Percentiles rank a stretch among this genome's conserved stretches.
Evolutionary conservation across 345 rosid species (phyloP).

Genomic region (Melastoma malabathricum): DNA sequence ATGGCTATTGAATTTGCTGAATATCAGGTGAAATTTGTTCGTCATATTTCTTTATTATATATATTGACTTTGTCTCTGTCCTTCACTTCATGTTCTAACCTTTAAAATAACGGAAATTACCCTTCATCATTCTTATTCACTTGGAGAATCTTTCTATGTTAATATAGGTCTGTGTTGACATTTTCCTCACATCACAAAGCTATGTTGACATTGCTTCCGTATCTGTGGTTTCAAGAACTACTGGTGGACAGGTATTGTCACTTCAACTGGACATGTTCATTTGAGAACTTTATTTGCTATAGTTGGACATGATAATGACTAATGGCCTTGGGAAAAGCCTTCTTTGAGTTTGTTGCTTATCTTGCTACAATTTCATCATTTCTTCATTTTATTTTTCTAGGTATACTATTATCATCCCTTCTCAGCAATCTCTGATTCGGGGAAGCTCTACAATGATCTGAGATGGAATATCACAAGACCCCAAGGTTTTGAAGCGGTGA

Average conservation of each 20-base stretch:
- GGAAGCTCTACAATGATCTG: conserved; percentile 93
- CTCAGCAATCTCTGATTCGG: conserved; percentile 82
- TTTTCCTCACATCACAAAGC: conserved; percentile 77
- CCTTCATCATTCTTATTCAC: background rate
- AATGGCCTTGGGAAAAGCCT: too few relatives aligned
- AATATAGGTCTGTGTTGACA: conserved; percentile 86
- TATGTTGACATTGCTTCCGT: conserved; percentile 87
- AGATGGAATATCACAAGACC: conserved; percentile 98
- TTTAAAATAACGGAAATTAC: too few relatives aligned
- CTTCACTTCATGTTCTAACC: too few relatives aligned
- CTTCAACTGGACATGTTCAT: background rate
- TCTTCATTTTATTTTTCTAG: conserved; percentile 31
- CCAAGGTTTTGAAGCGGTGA: conserved; percentile 96
- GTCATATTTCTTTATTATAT: background rate
- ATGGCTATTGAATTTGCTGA: conserved; percentile 99
- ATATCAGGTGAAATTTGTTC: conserved; percentile 50
- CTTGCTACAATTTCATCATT: background rate
- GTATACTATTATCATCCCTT: conserved; percentile 85
- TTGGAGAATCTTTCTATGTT: conserved; percentile 2
- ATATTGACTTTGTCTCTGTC: background rate
- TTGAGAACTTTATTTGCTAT: too few relatives aligned
- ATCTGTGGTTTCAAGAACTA: conserved; percentile 77
- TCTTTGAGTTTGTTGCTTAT: too few relatives aligned
- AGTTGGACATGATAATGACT: background rate
- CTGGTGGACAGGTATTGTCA: conserved; percentile 81